A percentile compares a stretch with the other conserved stretches of the same genome.
Evolutionary conservation across 2,329 filamentous ascomycete genomes (phyloP).

Genomic region (Fusarium keratoplasticum): DNA sequence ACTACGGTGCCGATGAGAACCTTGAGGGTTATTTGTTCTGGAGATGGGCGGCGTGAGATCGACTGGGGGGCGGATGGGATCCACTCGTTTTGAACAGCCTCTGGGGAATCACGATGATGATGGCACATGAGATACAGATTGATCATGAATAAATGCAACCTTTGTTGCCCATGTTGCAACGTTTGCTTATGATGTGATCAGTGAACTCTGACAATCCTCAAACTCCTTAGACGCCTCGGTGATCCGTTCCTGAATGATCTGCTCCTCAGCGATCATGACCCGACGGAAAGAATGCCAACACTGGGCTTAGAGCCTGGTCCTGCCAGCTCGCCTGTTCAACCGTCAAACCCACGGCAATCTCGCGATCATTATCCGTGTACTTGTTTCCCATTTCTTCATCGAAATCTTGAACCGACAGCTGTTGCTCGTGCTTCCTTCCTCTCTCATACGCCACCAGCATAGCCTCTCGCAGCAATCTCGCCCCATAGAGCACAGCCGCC

Average conservation of each 20-base stretch:
- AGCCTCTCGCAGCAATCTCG: constrained; percentile 24
- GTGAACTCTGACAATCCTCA: not conserved
- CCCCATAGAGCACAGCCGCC: constrained; percentile 31
- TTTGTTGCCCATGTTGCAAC: not conserved
- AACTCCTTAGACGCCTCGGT: not conserved
- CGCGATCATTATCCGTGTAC: constrained; percentile 17
- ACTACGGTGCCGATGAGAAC: constrained; percentile 36
- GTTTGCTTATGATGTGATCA: not conserved
- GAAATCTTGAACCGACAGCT: not conserved
- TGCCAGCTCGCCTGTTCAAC: constrained; percentile 1
- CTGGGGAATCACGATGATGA: not conserved
- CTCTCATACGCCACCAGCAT: constrained; percentile 18
- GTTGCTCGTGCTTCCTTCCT: constrained; percentile 8
- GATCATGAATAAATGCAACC: constrained; percentile 9
- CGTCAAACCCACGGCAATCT: not conserved
- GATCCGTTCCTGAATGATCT: not conserved
- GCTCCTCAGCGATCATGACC: not conserved
- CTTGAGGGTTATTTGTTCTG: constrained; percentile 33
- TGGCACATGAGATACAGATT: not conserved
- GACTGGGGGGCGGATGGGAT: constrained; percentile 31
- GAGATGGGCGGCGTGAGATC: constrained; percentile 7
- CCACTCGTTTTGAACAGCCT: constrained; percentile 35
- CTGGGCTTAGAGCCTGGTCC: constrained; percentile 43
- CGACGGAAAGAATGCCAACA: constrained; percentile 49
- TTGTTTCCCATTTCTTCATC: constrained; percentile 2